Conservation (phyloP, 2,329 filamentous ascomycete species). For the Trichoderma simmonsii region DNA sequence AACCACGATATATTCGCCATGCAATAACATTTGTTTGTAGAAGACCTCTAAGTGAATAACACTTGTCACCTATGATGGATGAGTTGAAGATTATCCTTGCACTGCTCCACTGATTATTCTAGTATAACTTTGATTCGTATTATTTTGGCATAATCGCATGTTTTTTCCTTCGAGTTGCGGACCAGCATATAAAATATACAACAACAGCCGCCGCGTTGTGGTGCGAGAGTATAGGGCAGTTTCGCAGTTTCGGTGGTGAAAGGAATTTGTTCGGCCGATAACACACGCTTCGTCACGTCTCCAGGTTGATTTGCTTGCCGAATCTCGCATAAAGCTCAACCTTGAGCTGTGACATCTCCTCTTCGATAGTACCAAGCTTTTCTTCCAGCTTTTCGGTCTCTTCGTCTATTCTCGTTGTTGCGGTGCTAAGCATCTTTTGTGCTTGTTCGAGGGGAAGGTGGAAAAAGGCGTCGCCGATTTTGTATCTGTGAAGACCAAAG, state of each 20-base stretch:
- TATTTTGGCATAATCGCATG: neutral
- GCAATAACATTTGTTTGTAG: neutral
- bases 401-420: conserved; percentile 69
- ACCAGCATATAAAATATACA: neutral
- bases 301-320: conserved; percentile 93
- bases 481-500: conserved; percentile 62
- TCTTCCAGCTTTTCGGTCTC: conserved; percentile 76
- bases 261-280: neutral
- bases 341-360: conserved; percentile 88
- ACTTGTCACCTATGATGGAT: neutral
- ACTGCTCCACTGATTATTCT: neutral
- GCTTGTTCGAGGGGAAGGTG: conserved; percentile 80
- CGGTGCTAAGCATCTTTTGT: conserved; percentile 74
- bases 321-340: conserved; percentile 91
- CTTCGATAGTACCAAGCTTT: conserved; percentile 68
- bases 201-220: neutral
- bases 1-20: neutral
- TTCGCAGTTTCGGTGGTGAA: neutral
- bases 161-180: neutral
- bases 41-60: neutral
- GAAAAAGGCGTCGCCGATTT: conserved; percentile 94
- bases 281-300: conserved; percentile 57
- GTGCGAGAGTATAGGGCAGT: neutral
- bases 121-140: neutral
- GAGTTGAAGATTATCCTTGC: neutral